phyloP scores from a whole-genome alignment of 2,329 filamentous ascomycete genomes.

The Diaporthe sp. region DNA sequence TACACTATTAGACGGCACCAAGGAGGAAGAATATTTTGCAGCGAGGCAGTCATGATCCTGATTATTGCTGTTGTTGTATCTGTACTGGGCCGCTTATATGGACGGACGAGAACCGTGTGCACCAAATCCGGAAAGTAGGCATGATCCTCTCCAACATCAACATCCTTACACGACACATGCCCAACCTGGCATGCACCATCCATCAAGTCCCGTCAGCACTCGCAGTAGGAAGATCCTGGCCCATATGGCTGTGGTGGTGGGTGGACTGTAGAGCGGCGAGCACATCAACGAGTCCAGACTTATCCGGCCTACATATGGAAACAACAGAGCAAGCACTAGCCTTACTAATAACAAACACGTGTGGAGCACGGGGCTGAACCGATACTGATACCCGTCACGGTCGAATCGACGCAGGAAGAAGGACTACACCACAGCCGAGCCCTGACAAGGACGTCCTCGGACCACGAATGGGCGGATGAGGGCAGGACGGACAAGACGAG shows the following conservation, averaged over 20 bases:
- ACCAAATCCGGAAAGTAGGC: not conserved
- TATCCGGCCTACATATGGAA: not conserved
- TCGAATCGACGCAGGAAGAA: not conserved
- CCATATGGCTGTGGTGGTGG: not conserved
- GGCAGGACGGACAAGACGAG: too few relatives aligned
- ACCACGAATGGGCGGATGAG: too few relatives aligned
- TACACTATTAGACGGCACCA: too few relatives aligned
- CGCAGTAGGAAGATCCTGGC: not conserved
- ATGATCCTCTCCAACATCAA: not conserved
- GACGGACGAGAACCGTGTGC: not conserved
- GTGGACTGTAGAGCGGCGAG: not conserved
- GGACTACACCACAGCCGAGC: not conserved
- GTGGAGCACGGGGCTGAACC: not conserved
- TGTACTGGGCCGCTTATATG: not conserved
- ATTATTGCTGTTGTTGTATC: not conserved
- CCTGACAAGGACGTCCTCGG: not conserved
- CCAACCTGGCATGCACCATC: not conserved
- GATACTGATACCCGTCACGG: not conserved
- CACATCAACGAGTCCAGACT: not conserved
- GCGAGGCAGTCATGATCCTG: too few relatives aligned
- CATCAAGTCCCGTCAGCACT: not conserved
- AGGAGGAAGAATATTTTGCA: too few relatives aligned
- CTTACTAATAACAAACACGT: not conserved
- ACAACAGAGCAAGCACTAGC: not conserved
- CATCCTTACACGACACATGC: not conserved